Percentiles rank a stretch among this genome's conserved stretches.
Evolutionary conservation across 1,284 basidiomycete genomes (phyloP).

Genomic region (Ustilago esculenta): DNA sequence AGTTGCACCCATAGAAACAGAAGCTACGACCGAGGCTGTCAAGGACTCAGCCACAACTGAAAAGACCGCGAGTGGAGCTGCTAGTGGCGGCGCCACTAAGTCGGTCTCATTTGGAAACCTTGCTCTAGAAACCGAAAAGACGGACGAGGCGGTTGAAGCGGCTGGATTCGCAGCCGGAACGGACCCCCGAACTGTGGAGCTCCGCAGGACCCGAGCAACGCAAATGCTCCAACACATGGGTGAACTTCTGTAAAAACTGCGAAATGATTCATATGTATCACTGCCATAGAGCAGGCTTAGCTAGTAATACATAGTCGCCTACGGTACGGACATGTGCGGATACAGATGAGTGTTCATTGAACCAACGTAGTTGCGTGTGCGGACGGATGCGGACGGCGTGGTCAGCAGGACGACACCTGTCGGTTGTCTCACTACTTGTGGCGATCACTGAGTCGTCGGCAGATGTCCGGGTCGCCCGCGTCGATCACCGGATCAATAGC

Average conservation of each 20-base stretch:
- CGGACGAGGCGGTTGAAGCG: conserved; percentile 24
- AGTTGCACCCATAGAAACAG: conserved; percentile 7
- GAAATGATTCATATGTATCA: background rate
- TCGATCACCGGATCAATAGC: conserved; percentile 13
- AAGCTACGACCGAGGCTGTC: conserved; percentile 2
- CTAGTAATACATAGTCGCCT: too few relatives aligned
- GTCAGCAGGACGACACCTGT: background rate
- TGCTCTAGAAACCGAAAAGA: conserved; percentile 32
- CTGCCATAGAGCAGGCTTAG: too few relatives aligned
- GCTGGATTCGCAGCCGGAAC: conserved; percentile 23
- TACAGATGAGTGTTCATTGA: too few relatives aligned
- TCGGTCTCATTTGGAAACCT: conserved; percentile 42
- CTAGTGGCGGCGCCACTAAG: conserved; percentile 9
- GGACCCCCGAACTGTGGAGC: conserved; percentile 29
- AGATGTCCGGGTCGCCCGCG: conserved; percentile 8
- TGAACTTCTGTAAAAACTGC: conserved; percentile 15
- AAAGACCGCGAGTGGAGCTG: background rate
- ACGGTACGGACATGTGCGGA: too few relatives aligned
- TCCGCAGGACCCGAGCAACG: conserved; percentile 27
- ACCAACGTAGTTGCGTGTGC: too few relatives aligned
- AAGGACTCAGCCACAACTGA: conserved; percentile 4
- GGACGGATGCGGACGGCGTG: too few relatives aligned
- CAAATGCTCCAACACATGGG: conserved; percentile 33
- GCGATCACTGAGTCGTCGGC: background rate
- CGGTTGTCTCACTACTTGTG: background rate